Evolutionary conservation across 768 basidiomycete genomes (phyloP).

Genomic region (Trametes villosa): DNA sequence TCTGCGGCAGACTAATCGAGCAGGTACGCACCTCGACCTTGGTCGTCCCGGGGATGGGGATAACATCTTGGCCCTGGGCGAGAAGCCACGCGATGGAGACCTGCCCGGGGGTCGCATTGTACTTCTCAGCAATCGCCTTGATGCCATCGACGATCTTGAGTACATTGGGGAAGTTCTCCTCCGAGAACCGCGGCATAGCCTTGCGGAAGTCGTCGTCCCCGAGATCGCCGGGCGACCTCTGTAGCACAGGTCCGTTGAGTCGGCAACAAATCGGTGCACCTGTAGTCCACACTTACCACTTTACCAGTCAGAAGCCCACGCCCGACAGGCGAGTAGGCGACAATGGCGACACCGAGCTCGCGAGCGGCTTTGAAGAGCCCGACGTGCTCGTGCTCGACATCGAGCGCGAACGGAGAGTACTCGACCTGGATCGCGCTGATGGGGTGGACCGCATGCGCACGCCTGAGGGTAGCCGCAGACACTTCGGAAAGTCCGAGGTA

Average conservation of each 20-base stretch:
- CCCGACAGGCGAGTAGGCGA: slow-evolving; percentile 49
- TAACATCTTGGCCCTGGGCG: slow-evolving; percentile 31
- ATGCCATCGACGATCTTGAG: slow-evolving; percentile 41
- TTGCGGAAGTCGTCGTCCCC: slow-evolving; percentile 33
- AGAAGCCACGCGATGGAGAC: slow-evolving; percentile 35
- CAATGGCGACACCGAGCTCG: slow-evolving; percentile 50
- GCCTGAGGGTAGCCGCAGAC: slow-evolving; percentile 28
- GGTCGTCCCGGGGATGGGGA: slow-evolving; percentile 31
- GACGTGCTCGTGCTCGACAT: slow-evolving; percentile 46
- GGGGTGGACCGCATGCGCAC: slow-evolving; percentile 47
- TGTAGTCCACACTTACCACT: slow-evolving; percentile 22
- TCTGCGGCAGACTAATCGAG: no score
- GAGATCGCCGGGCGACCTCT: slow-evolving; percentile 39
- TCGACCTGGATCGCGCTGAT: slow-evolving; percentile 50
- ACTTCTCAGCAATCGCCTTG: slow-evolving; percentile 36
- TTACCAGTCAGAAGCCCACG: slow-evolving; percentile 36
- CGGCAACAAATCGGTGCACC: not conserved
- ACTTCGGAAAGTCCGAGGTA: slow-evolving; percentile 38
- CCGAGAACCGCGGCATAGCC: slow-evolving; percentile 30
- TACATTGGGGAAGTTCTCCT: slow-evolving; percentile 50
- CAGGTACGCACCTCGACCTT: slow-evolving; percentile 1
- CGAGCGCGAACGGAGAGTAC: slow-evolving; percentile 48
- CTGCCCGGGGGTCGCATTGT: slow-evolving; percentile 38
- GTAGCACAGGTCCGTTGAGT: not conserved
- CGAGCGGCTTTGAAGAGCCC: slow-evolving; percentile 43